Base-by-base conservation (phyloP, 1,284 basidiomycete species). In the Puccinia triticina region DNA sequence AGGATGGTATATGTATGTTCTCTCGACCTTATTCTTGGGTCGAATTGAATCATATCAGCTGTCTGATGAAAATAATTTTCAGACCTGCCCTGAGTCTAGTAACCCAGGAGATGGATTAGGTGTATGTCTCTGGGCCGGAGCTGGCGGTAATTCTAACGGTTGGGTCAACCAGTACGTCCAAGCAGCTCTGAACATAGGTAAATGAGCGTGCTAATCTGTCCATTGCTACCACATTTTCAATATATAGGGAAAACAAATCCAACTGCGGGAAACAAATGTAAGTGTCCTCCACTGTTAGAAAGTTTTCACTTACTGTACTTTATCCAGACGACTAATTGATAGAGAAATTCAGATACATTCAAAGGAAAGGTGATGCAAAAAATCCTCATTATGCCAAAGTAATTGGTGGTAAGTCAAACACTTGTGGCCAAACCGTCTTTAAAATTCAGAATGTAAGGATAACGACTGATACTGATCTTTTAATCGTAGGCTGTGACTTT, bases 261-360 rank as follows among this genome's bases (percentile, higher is more conserved):
- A 79, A 79, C 66, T 79, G 77, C 32, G 32, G 46, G 14, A 79
- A 79, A 71, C 4, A 34, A n/a, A 48, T 79, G 77, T 79, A 46
- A 71, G 77, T 37, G 50, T 53, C 23, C 23, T 21, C 7, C 4
- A 34, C 43, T 3, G 21, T 10, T 18, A 40, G 34, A 34, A 29
- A n/a, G 7, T 43, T 67, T 16, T 32, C 50, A 26, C 50, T 53
- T 53, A 53, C 50, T 21, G 14, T 14, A 46, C 10, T 5, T 53
- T 21, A 21, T 23, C 50, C 50, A 53, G 5, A 53, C 18, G 16
- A 23, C 12, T 10, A 18, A n/a, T 26, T 37, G 21, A 11, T 0
- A 18, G 32, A 1, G 26, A 32, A 57, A 46, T 46, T 23, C n/a
- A 79, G 77, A 29, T 79, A 69, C 48, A 50, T 79, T 32, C 77